Evolutionary conservation across 805 yeast genomes (phyloP).

Genomic region (Yarrowia keelungensis): DNA sequence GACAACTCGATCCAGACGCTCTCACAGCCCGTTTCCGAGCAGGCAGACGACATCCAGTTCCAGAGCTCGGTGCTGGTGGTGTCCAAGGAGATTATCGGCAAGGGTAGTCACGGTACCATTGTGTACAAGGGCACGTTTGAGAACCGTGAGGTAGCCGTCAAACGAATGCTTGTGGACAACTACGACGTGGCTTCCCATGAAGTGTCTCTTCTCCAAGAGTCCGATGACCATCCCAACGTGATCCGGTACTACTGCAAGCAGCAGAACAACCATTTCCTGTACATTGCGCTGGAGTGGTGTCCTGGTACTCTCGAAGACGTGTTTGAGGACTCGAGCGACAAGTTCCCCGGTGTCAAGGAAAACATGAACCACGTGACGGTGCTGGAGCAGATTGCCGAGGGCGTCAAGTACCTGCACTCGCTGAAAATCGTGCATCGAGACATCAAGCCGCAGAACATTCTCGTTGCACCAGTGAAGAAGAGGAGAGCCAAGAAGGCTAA

Average conservation of each 20-base stretch:
- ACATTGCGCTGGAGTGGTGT: slow-evolving; percentile 92
- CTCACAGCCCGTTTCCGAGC: slow-evolving; percentile 37
- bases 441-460: slow-evolving; percentile 76
- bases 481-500: slow-evolving; percentile 41
- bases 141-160: slow-evolving; percentile 93
- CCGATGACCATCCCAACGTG: slow-evolving; percentile 97
- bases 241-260: slow-evolving; percentile 94
- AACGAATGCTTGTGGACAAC: slow-evolving; percentile 89
- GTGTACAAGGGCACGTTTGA: slow-evolving; percentile 91
- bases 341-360: slow-evolving; percentile 52
- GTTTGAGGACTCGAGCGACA: slow-evolving; percentile 54
- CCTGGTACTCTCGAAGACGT: slow-evolving; percentile 87
- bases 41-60: slow-evolving; percentile 26
- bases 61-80: slow-evolving; percentile 38
- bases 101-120: slow-evolving; percentile 96
- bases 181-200: slow-evolving; percentile 95
- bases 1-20: slow-evolving; percentile 38
- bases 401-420: slow-evolving; percentile 44
- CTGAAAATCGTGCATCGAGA: slow-evolving; percentile 52
- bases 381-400: slow-evolving; percentile 43
- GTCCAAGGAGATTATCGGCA: slow-evolving; percentile 73
- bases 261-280: slow-evolving; percentile 82
- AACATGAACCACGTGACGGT: slow-evolving; percentile 59
- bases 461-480: slow-evolving; percentile 54
- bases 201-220: slow-evolving; percentile 83